Evolutionary conservation across 2,329 filamentous ascomycete species (phyloP).

Genomic region (Arachnomyces sp.): DNA sequence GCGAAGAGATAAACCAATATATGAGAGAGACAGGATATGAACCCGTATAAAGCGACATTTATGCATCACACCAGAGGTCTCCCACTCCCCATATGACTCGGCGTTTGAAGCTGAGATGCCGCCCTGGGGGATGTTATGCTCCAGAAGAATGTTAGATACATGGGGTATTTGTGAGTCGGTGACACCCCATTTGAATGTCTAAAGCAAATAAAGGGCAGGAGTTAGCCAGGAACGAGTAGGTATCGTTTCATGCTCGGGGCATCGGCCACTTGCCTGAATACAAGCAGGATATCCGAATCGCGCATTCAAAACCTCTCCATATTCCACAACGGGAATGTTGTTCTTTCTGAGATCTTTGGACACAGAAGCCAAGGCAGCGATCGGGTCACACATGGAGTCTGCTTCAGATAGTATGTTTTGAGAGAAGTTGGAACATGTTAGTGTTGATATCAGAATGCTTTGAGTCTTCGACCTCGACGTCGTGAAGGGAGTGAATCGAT

Average conservation of each 20-base stretch:
- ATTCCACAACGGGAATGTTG: constrained; percentile 6
- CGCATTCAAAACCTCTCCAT: constrained; percentile 5
- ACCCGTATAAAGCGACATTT: not conserved
- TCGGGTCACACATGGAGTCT: too few species aligned
- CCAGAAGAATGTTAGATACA: not conserved
- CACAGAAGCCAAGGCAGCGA: not conserved
- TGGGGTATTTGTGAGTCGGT: constrained; percentile 2
- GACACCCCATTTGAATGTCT: constrained; percentile 5
- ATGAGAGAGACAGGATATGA: constrained; percentile 5
- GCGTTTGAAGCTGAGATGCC: not conserved
- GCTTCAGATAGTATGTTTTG: too few species aligned
- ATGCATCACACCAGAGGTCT: constrained; percentile 5
- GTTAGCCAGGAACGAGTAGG: not conserved
- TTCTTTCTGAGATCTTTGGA: not conserved
- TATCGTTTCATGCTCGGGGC: not conserved
- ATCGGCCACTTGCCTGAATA: not conserved
- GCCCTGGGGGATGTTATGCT: constrained; percentile 2
- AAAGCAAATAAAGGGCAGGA: too few species aligned
- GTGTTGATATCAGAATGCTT: too few species aligned
- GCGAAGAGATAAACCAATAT: constrained; percentile 1
- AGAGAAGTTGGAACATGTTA: too few species aligned
- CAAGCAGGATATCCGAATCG: constrained; percentile 6
- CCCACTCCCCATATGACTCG: not conserved
- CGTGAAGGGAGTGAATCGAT: too few species aligned
- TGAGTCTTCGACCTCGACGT: too few species aligned